Conservation (phyloP, 305 asterid species). For the Solanum hybrid region DNA sequence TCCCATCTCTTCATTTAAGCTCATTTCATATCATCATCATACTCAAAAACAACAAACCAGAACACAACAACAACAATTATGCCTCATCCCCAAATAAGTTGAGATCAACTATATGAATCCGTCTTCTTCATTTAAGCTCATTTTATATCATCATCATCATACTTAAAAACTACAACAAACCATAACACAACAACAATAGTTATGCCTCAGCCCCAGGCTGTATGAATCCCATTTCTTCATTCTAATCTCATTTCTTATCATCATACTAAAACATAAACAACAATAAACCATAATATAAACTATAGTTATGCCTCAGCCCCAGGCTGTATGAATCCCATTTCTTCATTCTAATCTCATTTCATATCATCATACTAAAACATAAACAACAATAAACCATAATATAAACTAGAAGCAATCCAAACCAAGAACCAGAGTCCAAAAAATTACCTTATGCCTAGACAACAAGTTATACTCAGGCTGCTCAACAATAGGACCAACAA, state of each 20-base stretch:
- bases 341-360: neutral
- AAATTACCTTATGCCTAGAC: constrained; percentile 62
- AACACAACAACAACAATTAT: neutral
- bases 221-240: too few relatives aligned
- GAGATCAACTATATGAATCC: neutral
- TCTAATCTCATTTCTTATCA: neutral
- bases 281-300: neutral
- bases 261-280: neutral
- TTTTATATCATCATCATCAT: neutral
- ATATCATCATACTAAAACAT: neutral
- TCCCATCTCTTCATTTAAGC: neutral
- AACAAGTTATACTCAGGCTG: constrained; percentile 94
- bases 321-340: too few relatives aligned
- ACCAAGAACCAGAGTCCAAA: neutral
- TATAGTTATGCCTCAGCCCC: neutral
- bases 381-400: neutral
- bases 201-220: neutral
- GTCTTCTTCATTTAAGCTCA: neutral
- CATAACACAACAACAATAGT: neutral
- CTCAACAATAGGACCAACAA: constrained; percentile 86
- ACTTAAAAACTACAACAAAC: neutral
- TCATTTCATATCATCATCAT: neutral
- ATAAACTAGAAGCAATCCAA: neutral
- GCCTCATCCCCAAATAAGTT: neutral
- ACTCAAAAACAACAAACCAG: neutral